Evolutionary conservation across 768 basidiomycete genomes (phyloP).

Genomic region (Leccinum fibrillosum): DNA sequence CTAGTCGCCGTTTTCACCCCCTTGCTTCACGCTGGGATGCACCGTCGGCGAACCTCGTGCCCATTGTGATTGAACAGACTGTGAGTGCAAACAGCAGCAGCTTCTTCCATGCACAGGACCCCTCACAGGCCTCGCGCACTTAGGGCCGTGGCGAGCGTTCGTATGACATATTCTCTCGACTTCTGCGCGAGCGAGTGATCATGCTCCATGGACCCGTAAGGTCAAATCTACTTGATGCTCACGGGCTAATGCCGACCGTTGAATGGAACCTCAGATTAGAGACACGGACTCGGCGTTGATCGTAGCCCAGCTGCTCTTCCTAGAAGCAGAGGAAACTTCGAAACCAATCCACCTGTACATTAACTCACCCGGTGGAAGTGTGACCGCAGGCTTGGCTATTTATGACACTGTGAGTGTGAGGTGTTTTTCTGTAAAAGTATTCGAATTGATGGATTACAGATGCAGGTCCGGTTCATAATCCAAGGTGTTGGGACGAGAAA

Average conservation of each 20-base stretch:
- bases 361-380: constrained; percentile 94
- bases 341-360: constrained; percentile 97
- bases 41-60: constrained; percentile 67
- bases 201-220: constrained; percentile 91
- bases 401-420: constrained; percentile 82
- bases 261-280: constrained; percentile 57
- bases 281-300: constrained; percentile 86
- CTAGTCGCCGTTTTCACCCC: constrained; percentile 52
- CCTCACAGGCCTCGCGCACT: constrained; percentile 15
- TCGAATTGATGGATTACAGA: constrained; percentile 41
- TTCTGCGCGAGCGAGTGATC: constrained; percentile 90
- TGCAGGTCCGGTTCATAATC: constrained; percentile 53
- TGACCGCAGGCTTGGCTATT: constrained; percentile 93
- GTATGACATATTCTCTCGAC: constrained; percentile 94
- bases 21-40: constrained; percentile 43
- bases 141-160: constrained; percentile 85
- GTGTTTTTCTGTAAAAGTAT: constrained; percentile 4
- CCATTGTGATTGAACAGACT: constrained; percentile 92
- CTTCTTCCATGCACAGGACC: constrained; percentile 3
- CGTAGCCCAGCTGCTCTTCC: constrained; percentile 90
- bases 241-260: constrained; percentile 9
- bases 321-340: constrained; percentile 92
- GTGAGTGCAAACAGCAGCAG: constrained; percentile 38
- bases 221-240: constrained; percentile 16
- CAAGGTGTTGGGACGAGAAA: constrained; percentile 5